A percentile compares a stretch with the other conserved stretches of the same genome.
Evolutionary conservation across 768 basidiomycete genomes (phyloP).

Genomic region (Tylopilus balloui): DNA sequence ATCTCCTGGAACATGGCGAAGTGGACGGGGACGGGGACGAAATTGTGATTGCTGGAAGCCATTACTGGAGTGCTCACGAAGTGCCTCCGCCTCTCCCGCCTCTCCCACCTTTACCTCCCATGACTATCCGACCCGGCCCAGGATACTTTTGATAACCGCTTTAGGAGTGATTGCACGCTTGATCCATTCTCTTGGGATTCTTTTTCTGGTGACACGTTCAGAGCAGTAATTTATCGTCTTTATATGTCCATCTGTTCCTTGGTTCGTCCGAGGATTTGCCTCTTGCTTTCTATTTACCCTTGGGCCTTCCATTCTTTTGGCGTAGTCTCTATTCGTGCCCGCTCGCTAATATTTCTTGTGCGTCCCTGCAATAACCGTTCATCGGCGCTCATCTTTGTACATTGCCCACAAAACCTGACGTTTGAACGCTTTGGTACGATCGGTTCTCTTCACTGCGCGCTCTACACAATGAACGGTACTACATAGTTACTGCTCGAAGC

Average conservation of each 20-base stretch:
- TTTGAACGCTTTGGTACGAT: not conserved
- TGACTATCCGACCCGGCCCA: conserved; percentile 19
- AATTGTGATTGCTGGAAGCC: conserved; percentile 15
- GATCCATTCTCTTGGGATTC: conserved; percentile 8
- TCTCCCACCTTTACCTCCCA: conserved; percentile 18
- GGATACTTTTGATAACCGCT: conserved; percentile 24
- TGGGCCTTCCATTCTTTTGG: conserved; percentile 9
- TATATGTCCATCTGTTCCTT: conserved; percentile 20
- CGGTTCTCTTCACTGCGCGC: not conserved
- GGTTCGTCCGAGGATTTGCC: not conserved
- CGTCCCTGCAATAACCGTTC: no score
- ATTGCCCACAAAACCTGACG: conserved; percentile 1
- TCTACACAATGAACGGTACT: not conserved
- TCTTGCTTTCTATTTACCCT: conserved; percentile 9
- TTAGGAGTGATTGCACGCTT: conserved; percentile 2
- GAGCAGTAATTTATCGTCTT: conserved; percentile 29
- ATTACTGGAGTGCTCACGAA: conserved; percentile 17
- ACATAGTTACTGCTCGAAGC: conserved; percentile 6
- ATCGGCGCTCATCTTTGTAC: not conserved
- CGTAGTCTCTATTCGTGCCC: not conserved
- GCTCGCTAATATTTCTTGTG: conserved; percentile 12
- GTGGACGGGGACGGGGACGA: conserved; percentile 22
- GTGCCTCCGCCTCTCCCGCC: conserved; percentile 21
- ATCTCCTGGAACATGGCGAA: conserved; percentile 29
- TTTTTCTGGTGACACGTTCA: not conserved